Evolutionary conservation across 495 filamentous ascomycete genomes (phyloP), one percentile per base, ranked within the genome.

Genomic region (Amorphotheca resinae): DNA sequence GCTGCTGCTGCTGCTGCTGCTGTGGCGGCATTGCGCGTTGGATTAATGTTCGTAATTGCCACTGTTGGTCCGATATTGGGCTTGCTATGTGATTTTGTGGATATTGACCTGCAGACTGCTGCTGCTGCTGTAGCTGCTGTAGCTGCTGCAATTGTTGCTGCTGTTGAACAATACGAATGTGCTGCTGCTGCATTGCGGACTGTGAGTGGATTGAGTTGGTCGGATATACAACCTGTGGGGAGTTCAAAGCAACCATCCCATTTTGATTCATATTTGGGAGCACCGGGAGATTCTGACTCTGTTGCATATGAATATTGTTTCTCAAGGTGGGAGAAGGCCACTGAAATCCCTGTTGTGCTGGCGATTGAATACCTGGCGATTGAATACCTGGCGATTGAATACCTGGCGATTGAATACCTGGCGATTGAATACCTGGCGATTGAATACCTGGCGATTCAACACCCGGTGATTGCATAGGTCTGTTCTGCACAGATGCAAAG

Each of bases 291-390:
- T 46, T 22, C 18, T 33, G 45, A 30, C 6, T n/a, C 2, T 30
- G 32, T 14, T 31, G 38, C 9, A 21, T 20, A 12, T 42, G 32
- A 16, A 11, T 31, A 32, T 45, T 46, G n/a, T 37, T 47, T 16
- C 46, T 41, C 18, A 45, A 16, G 1, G 32, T 25, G 7, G 41
- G 46, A 32, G 41, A 16, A 16, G 36, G 12, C 23, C 23, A 28
- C 17, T 44, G 49, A 15, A 42, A 44, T 14, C 17, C n/a, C 40
- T 40, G 39, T 20, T 47, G 49, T 1, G 37, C 28, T n/a, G 48
- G n/a, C n/a, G n/a, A n/a, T n/a, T 33, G 25, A 11, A 5, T 28
- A 41, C 4, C 11, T 28, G 25, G 25, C 25, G 25, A 5, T 5
- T 5, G 11, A 5, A 28, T 28, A 28, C 5, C 25, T 28, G 25